Evolutionary conservation across 306 rosid genomes (phyloP).

Genomic region (Albizia julibrissin): DNA sequence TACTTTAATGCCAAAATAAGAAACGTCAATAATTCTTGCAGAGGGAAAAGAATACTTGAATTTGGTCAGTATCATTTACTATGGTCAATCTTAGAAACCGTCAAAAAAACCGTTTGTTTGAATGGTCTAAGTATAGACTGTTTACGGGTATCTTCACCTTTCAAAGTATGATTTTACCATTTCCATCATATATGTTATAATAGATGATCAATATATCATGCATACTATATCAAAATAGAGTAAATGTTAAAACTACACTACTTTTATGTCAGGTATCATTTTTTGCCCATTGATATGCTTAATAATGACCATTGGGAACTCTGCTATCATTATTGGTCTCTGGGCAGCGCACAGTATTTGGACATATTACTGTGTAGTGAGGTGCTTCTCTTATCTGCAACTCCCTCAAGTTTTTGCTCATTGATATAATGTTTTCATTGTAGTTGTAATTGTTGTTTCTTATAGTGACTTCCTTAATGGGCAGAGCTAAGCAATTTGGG

Average conservation of each 20-base stretch:
- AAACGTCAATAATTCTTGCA: not conserved
- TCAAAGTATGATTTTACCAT: slow-evolving; percentile 20
- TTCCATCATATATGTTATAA: slow-evolving; percentile 1
- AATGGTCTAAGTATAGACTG: not conserved
- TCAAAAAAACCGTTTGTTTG: not conserved
- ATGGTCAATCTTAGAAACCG: slow-evolving; percentile 23
- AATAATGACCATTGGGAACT: slow-evolving; percentile 71
- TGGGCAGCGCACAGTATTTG: slow-evolving; percentile 73
- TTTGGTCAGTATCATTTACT: not conserved
- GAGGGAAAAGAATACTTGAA: not conserved
- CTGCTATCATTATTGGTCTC: slow-evolving; percentile 73
- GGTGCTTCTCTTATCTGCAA: slow-evolving; percentile 53
- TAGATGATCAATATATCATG: slow-evolving; percentile 18
- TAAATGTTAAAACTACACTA: slow-evolving; percentile 23
- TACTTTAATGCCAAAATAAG: not conserved
- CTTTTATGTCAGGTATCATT: slow-evolving; percentile 68
- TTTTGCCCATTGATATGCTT: slow-evolving; percentile 74
- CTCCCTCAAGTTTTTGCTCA: slow-evolving; percentile 10
- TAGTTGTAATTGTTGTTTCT: slow-evolving; percentile 17
- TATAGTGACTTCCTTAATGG: slow-evolving; percentile 31
- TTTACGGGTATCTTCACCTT: slow-evolving; percentile 17
- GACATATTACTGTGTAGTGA: slow-evolving; percentile 72
- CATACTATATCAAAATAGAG: slow-evolving; percentile 19
- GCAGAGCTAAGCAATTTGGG: slow-evolving; percentile 77
- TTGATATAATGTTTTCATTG: slow-evolving; percentile 4